Evolutionary conservation across 768 basidiomycete species (phyloP).

Genomic region (Tylopilus sp.): DNA sequence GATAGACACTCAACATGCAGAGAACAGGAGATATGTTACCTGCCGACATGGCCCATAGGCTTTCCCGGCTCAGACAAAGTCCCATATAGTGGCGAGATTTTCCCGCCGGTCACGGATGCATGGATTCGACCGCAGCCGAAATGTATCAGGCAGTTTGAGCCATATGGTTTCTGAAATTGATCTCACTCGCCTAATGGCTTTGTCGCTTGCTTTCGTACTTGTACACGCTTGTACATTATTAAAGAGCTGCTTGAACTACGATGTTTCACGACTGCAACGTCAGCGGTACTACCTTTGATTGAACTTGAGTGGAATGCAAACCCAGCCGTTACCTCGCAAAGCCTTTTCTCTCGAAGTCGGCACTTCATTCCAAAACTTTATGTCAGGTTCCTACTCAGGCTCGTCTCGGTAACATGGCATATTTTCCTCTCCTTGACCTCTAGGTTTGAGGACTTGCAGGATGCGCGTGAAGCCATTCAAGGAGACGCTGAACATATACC

Average conservation of each 20-base stretch:
- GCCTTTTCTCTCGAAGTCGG: slow-evolving; percentile 58
- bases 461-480: slow-evolving; percentile 56
- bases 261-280: no score
- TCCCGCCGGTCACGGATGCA: neutral
- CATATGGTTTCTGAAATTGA: slow-evolving; percentile 2
- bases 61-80: slow-evolving; percentile 2
- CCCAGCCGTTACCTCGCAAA: slow-evolving; percentile 67
- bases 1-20: no score
- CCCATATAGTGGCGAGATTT: neutral
- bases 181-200: no score
- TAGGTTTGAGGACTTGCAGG: slow-evolving; percentile 46
- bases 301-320: no score
- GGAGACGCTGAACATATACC: no score
- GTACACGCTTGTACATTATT: no score
- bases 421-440: slow-evolving; percentile 36
- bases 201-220: no score
- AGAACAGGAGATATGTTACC: slow-evolving; percentile 17
- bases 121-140: slow-evolving; percentile 14
- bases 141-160: neutral
- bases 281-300: no score
- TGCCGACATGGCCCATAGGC: slow-evolving; percentile 19
- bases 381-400: slow-evolving; percentile 84
- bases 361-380: slow-evolving; percentile 81
- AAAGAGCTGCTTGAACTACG: no score
- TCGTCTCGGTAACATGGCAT: slow-evolving; percentile 76